These are phyloP conservation scores for Gynandropsis gynandra DNA, from an alignment of 345 rosid genomes.

Conservation along the genomic window DNA sequence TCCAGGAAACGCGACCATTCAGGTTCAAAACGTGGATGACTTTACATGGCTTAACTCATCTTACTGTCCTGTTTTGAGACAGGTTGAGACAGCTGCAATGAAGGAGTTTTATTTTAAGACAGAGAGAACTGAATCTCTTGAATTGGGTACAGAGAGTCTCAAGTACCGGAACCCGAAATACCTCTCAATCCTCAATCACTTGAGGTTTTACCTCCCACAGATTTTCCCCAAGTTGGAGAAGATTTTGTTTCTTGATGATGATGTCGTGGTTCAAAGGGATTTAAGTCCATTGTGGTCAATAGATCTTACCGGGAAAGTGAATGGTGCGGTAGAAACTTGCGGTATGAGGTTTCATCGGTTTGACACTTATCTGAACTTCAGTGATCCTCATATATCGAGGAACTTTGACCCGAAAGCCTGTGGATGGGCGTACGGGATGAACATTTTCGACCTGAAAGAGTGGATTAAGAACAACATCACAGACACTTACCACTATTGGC, in stretches of 20 bases:
- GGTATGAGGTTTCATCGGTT: slow-evolving; percentile 46
- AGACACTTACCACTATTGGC: slow-evolving; percentile 41
- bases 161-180: slow-evolving; percentile 53
- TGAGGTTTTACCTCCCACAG: slow-evolving; percentile 53
- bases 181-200: slow-evolving; percentile 50
- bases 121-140: slow-evolving; percentile 24
- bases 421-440: slow-evolving; percentile 75
- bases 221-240: slow-evolving; percentile 51
- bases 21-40: slow-evolving; percentile 42
- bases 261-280: slow-evolving; percentile 64
- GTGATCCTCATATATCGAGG: slow-evolving; percentile 34
- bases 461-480: slow-evolving; percentile 47
- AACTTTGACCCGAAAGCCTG: slow-evolving; percentile 43
- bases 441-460: slow-evolving; percentile 49
- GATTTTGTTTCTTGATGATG: slow-evolving; percentile 59
- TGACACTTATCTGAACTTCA: slow-evolving; percentile 49
- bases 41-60: slow-evolving; percentile 42
- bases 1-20: slow-evolving; percentile 36
- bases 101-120: slow-evolving; percentile 37
- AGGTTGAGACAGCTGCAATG: slow-evolving; percentile 30
- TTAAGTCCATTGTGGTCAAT: slow-evolving; percentile 38
- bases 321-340: slow-evolving; percentile 69
- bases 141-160: slow-evolving; percentile 22
- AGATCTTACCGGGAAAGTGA: slow-evolving; percentile 54
- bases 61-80: slow-evolving; percentile 39